Evolutionary conservation across 257 asterid genomes (phyloP).

Genomic region (Misopates orontium): DNA sequence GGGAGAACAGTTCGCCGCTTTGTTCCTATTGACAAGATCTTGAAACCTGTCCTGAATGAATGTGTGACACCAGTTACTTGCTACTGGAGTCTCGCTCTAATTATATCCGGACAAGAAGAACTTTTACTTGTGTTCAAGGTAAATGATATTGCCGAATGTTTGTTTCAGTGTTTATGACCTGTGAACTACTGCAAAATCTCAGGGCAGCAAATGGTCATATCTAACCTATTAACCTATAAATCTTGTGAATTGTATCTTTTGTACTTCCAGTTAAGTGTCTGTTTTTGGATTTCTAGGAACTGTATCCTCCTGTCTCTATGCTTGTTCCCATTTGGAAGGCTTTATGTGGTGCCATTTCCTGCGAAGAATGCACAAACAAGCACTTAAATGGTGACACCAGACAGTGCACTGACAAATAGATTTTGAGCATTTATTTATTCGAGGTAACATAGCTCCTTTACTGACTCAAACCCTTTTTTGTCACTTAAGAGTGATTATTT

Average conservation of each 20-base stretch:
- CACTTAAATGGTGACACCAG: not conserved
- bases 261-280: conserved; percentile 15
- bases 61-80: conserved; percentile 97
- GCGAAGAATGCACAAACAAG: not conserved
- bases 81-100: conserved; percentile 85
- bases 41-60: conserved; percentile 87
- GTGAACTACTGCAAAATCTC: not conserved
- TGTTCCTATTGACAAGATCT: conserved; percentile 66
- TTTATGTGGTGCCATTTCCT: conserved; percentile 50
- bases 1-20: conserved; percentile 62
- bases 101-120: conserved; percentile 66
- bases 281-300: conserved; percentile 43
- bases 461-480: not conserved
- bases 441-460: not conserved
- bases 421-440: not conserved
- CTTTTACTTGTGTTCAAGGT: conserved; percentile 84
- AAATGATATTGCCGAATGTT: conserved; percentile 17
- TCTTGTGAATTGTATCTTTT: not conserved
- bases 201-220: not conserved
- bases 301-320: conserved; percentile 69
- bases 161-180: conserved; percentile 2
- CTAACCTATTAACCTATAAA: conserved; percentile 3
- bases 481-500: not conserved
- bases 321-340: conserved; percentile 87
- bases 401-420: not conserved